Evolutionary conservation across 2,329 filamentous ascomycete species (phyloP).

Genomic region (Byssochlamys sp.): DNA sequence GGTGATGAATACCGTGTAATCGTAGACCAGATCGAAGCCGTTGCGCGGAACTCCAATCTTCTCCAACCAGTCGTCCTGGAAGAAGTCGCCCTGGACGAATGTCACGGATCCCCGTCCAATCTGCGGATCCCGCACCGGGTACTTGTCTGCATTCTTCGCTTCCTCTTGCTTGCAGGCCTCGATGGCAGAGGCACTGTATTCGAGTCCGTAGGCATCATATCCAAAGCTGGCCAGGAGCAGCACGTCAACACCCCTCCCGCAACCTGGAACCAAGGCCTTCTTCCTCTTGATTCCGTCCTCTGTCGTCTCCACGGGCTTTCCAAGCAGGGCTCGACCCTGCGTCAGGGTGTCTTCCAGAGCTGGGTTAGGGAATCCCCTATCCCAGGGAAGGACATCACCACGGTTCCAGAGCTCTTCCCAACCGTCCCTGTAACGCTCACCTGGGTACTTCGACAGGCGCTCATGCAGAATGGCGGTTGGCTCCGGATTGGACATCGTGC

Average conservation of each 20-base stretch:
- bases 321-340: conserved; percentile 28
- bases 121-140: conserved; percentile 24
- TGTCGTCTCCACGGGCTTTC: conserved; percentile 18
- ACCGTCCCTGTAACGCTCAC: conserved; percentile 34
- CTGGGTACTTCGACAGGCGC: conserved; percentile 35
- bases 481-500: background rate
- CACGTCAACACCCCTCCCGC: conserved; percentile 73
- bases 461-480: conserved; percentile 2
- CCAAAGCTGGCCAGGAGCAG: conserved; percentile 64
- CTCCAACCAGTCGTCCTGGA: conserved; percentile 34
- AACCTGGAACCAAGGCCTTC: conserved; percentile 67
- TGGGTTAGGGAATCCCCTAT: conserved; percentile 49
- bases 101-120: conserved; percentile 28
- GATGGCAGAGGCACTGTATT: conserved; percentile 48
- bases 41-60: conserved; percentile 22
- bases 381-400: conserved; percentile 48
- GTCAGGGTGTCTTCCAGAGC: conserved; percentile 48
- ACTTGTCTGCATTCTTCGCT: conserved; percentile 22
- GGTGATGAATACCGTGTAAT: conserved; percentile 25
- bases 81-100: conserved; percentile 39
- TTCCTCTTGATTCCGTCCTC: conserved; percentile 27
- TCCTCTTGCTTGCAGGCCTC: conserved; percentile 29
- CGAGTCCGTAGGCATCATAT: conserved; percentile 68
- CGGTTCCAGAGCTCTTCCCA: conserved; percentile 51
- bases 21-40: conserved; percentile 47